Percentiles rank a stretch among this genome's conserved stretches.
Evolutionary conservation across 1,284 basidiomycete species (phyloP).

Genomic region (Gastroboletus turbinatus): DNA sequence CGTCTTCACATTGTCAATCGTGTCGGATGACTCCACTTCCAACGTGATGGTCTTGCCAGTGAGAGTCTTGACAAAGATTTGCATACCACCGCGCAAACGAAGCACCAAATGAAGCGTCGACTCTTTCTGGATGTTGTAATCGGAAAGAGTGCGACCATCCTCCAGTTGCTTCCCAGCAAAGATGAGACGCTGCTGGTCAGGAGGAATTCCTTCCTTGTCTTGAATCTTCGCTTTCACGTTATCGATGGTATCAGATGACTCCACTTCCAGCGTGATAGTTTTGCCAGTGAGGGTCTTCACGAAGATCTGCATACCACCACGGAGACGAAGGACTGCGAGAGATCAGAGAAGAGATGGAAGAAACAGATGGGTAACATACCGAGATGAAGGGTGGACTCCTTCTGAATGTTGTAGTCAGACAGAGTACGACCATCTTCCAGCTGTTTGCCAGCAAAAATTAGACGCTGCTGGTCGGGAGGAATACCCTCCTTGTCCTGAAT

Average conservation of each 20-base stretch:
- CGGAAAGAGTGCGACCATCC: slow-evolving; percentile 73
- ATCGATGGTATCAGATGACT: slow-evolving; percentile 88
- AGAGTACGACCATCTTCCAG: slow-evolving; percentile 82
- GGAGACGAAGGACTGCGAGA: slow-evolving; percentile 56
- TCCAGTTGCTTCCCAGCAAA: slow-evolving; percentile 84
- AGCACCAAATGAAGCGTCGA: slow-evolving; percentile 59
- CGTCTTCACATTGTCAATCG: slow-evolving; percentile 72
- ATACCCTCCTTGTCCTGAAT: slow-evolving; percentile 84
- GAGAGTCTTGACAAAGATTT: slow-evolving; percentile 69
- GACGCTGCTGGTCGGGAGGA: slow-evolving; percentile 79
- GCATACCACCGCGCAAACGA: slow-evolving; percentile 56
- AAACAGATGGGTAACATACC: slow-evolving; percentile 23
- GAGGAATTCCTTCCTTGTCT: slow-evolving; percentile 82
- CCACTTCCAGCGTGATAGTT: slow-evolving; percentile 86
- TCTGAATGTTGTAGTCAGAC: slow-evolving; percentile 79
- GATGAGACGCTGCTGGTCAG: slow-evolving; percentile 83
- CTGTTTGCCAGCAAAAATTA: slow-evolving; percentile 85
- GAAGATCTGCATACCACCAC: slow-evolving; percentile 75
- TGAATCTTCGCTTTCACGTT: slow-evolving; percentile 87
- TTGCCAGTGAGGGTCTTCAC: slow-evolving; percentile 79
- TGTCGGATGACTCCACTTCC: slow-evolving; percentile 76
- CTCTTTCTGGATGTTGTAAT: slow-evolving; percentile 80
- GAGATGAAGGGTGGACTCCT: slow-evolving; percentile 70
- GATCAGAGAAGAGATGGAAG: slow-evolving; percentile 1
- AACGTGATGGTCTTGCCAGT: slow-evolving; percentile 82